Percentiles rank a stretch among this genome's conserved stretches.
Evolutionary conservation across 139 green algal species (phyloP).

Genomic region (Chlamydomonas urium): DNA sequence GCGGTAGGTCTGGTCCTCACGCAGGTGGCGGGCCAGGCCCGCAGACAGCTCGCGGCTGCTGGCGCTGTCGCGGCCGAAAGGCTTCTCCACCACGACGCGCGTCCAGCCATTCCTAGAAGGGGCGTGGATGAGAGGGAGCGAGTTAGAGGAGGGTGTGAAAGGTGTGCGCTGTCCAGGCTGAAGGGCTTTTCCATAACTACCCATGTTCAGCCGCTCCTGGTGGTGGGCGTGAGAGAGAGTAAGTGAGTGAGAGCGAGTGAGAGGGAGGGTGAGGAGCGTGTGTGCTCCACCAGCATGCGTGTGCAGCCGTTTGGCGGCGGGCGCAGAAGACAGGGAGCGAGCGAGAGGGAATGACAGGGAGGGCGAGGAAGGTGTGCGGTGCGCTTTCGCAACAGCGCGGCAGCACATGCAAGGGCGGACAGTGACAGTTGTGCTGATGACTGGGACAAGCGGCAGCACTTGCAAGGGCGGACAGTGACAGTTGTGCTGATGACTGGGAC

Average conservation of each 20-base stretch:
- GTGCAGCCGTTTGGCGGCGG: too few relatives aligned
- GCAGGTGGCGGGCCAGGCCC: slow-evolving; percentile 75
- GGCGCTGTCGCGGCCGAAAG: slow-evolving; percentile 88
- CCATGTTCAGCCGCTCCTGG: not conserved
- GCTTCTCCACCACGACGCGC: slow-evolving; percentile 99
- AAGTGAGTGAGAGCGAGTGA: not conserved
- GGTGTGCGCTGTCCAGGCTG: not conserved
- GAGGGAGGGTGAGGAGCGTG: too few relatives aligned
- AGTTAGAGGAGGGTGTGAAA: too few relatives aligned
- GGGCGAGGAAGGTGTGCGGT: too few relatives aligned
- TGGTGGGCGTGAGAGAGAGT: not conserved
- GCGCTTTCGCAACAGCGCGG: too few relatives aligned
- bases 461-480: too few relatives aligned
- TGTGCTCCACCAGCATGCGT: not conserved
- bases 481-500: too few relatives aligned
- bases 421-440: too few relatives aligned
- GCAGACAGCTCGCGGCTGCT: slow-evolving; percentile 69
- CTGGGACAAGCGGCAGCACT: too few relatives aligned
- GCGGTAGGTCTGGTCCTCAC: slow-evolving; percentile 97
- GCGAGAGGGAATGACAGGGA: too few relatives aligned
- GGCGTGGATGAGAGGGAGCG: not conserved
- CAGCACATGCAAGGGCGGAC: too few relatives aligned
- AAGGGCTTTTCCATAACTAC: not conserved
- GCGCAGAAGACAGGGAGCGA: too few relatives aligned
- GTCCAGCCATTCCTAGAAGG: slow-evolving; percentile 80